Base-by-base conservation (phyloP, 192 early-diverging fungal species). In the Rhizophagus sp. region DNA sequence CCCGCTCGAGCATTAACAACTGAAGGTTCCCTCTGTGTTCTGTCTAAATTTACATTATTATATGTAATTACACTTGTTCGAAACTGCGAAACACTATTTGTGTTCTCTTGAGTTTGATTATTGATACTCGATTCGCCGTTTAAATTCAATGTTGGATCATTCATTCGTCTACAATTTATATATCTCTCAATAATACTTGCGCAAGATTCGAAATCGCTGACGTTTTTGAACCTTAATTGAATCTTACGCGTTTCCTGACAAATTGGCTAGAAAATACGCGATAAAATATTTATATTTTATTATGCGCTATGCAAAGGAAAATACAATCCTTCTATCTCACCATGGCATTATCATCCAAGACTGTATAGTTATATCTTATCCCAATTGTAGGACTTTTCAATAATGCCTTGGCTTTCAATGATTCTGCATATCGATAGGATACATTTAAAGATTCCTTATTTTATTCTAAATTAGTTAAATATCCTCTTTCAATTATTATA, bases 371-470 rank as follows among this genome's bases (percentile, higher is more conserved):
- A 33, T 68, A 68, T 68, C 66, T 68, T 34, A 68, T 68, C 15
- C 66, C 66, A 68, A 68, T 68, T 17, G 66, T 68, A 34, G 66
- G 66, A 6, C 34, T 68, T 17, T 17, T 68, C 33, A 68, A 22
- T 68, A 68, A 68, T 33, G 66, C 66, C 30, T 68, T 68, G 7
- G 66, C 66, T 34, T 68, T 68, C 6, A 68, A 19, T 11, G 30
- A 33, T 33, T 68, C 33, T 30, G 33, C 27, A 34, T 68, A 17
- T 34, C 33, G 66, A 34, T 34, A 68, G 17, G 66, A 68, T 15
- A 68, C 25, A 68, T 68, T 68, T 17, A 68, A 68, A 68, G 27
- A 68, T 68, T 68, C 66, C 66, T 68, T 12, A 22, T 13, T 68
- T 34, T 34, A 34, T 12, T 68, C 3, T 34, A 33, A 68, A 47